Conservation (phyloP, 2,329 filamentous ascomycete species). For the Neofusicoccum cordaticola region DNA sequence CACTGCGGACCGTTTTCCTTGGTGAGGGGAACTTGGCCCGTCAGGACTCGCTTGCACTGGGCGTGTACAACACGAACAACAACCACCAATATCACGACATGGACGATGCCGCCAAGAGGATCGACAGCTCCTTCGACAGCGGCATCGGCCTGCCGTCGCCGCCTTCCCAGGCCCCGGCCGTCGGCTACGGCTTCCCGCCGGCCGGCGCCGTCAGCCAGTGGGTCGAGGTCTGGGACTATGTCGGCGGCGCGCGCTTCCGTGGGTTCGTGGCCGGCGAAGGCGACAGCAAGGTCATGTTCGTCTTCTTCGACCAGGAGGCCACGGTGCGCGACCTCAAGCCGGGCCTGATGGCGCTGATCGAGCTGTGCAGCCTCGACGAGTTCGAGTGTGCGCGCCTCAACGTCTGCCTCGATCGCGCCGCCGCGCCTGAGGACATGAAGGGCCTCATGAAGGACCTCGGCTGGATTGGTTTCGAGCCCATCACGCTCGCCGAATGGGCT, state of each 20-base stretch:
- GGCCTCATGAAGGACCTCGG: constrained; percentile 77
- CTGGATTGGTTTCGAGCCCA: constrained; percentile 89
- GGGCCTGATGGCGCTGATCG: constrained; percentile 85
- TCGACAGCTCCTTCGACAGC: constrained; percentile 40
- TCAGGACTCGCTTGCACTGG: constrained; percentile 83
- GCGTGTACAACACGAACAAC: constrained; percentile 53
- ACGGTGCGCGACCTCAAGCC: constrained; percentile 78
- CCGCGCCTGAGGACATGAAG: constrained; percentile 60
- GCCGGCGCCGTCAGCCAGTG: constrained; percentile 55
- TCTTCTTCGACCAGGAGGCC: constrained; percentile 78
- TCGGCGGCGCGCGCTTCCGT: constrained; percentile 77
- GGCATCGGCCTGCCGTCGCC: constrained; percentile 32
- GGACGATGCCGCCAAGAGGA: constrained; percentile 63
- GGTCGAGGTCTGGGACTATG: constrained; percentile 83
- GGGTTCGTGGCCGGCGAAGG: constrained; percentile 75
- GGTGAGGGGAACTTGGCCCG: constrained; percentile 81
- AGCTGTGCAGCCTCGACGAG: constrained; percentile 70
- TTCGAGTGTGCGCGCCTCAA: constrained; percentile 76
- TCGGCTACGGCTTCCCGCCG: neutral
- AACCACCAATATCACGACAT: constrained; percentile 24
- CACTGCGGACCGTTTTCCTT: constrained; percentile 88
- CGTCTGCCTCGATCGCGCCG: constrained; percentile 71
- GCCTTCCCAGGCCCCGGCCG: constrained; percentile 25
- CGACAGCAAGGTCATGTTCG: constrained; percentile 73
- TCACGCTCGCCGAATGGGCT: constrained; percentile 75